Base-by-base conservation (phyloP, 306 rosid species). In the Lathyrus tuberosus region DNA sequence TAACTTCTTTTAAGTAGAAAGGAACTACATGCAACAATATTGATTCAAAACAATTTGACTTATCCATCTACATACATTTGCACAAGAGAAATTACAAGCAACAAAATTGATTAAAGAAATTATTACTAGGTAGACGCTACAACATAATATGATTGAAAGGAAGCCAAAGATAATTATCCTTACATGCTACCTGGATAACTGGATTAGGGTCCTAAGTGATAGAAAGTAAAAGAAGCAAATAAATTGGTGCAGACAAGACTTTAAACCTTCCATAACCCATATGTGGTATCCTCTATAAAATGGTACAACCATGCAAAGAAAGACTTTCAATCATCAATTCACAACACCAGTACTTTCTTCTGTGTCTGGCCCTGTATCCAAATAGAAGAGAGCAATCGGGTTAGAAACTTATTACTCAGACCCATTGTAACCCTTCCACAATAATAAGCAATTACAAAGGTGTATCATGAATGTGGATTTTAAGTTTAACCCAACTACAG, bases 291-390 rank as follows among this genome's bases (percentile, higher is more conserved):
- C 73, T 71, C 82, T 71, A 78, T 71, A 71, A 71, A 66, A 65
- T 65, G 58, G 49, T 26, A 65, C 74, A 13, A 18, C 52, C 9
- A 6, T 40, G 17, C 51, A 58, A 47, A 71, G 18, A 57, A 57
- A 35, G 53, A 63, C 67, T 70, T 63, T 14, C 33, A 77, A 37
- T 16, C 73, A 41, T 87, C 78, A 85, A 41, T 79, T 78, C 17
- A 66, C 74, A 62, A 52, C 78, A 58, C 76, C 82, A 49, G 85
- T 56, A 58, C 63, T 78, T 49, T 76, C 82, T 28, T 70, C 86
- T 51, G 81, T 54, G 8, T 28, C 86, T 15, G 74, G 47, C 54
- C 87, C 96, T 84, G 87, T n/a, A 77, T 70, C 60, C 46, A 78
- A 73, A 87, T 61, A 62, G 30, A 70, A 22, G 13, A 72, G 58